Base-by-base conservation (phyloP, 1,284 basidiomycete species). In the Cutaneotrichosporon sp. region DNA sequence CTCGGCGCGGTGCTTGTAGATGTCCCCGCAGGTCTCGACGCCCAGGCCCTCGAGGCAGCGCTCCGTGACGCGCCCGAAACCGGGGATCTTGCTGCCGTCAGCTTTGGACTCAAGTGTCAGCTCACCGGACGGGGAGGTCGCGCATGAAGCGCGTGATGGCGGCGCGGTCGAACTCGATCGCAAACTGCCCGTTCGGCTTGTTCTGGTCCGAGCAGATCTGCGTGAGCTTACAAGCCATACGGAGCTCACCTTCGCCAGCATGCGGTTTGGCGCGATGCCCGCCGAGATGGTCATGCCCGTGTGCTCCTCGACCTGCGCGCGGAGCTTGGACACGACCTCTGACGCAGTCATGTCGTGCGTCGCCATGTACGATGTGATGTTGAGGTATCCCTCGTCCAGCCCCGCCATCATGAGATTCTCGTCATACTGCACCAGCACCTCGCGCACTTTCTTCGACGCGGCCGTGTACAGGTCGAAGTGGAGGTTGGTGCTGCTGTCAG, bases 151-250 rank as follows among this genome's bases (percentile, higher is more conserved):
- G 79, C 46, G 84, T 83, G 68, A 95, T 88, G 1, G 84, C 82
- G 24, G 86, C 76, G 1, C 83, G 76, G 50, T 89, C 83, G 72
- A 89, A 91, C 3, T 86, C 80, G 36, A 95, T 84, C 69, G 86
- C 84, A 70, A 86, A 97, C 76, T 95, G 91, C 1, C 93, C 94
- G 72, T 97, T 91, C 0, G 94, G 94, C 80, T 97, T 97, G 79
- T 97, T 97, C 87, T 89, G 91, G 76, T 97, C 94, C 45, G 92
- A 95, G 74, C 91, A 94, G 58, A 97, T 95, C 89, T 95, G 73
- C 36, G 9, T 51, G 45, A 24, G 63, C 77, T 31, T n/a, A n/a
- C n/a, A n/a, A n/a, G n/a, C n/a, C n/a, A n/a, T n/a, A n/a, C n/a
- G n/a, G n/a, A 27, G 42, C 67, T 45, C n/a, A 89, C 89, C 82